phyloP scores from a whole-genome alignment of 2,329 filamentous ascomycete species.

The Macrophomina pseudophaseolina region DNA sequence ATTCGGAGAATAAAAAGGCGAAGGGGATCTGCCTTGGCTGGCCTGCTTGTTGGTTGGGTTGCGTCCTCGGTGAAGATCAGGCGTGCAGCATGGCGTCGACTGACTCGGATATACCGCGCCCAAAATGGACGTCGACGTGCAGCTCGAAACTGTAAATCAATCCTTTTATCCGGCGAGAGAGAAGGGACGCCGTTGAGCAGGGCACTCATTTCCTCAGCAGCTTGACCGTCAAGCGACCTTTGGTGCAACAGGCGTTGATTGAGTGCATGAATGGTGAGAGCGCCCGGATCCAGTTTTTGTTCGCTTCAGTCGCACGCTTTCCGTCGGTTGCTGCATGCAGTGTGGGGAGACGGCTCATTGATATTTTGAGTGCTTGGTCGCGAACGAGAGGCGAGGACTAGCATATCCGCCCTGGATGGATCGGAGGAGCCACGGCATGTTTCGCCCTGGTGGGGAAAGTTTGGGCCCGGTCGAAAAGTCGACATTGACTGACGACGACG shows the following conservation, averaged over 20 bases:
- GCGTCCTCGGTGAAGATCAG: background rate
- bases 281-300: background rate
- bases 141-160: background rate
- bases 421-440: slow-evolving; percentile 5
- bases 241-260: background rate
- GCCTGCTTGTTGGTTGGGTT: background rate
- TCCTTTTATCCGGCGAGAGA: background rate
- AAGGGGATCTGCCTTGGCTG: slow-evolving; percentile 16
- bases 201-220: background rate
- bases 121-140: background rate
- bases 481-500: background rate
- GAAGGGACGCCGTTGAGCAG: background rate
- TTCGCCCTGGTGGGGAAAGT: slow-evolving; percentile 6
- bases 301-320: background rate
- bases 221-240: background rate
- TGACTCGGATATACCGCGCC: slow-evolving; percentile 18
- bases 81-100: slow-evolving; percentile 1
- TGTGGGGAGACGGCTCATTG: background rate
- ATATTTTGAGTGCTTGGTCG: background rate
- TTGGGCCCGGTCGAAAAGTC: background rate
- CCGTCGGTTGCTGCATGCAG: background rate
- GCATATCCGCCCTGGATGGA: background rate
- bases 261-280: slow-evolving; percentile 1
- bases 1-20: background rate
- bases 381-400: background rate